phyloP scores from a whole-genome alignment of 441 rosid species.

The Populus tomentosa region DNA sequence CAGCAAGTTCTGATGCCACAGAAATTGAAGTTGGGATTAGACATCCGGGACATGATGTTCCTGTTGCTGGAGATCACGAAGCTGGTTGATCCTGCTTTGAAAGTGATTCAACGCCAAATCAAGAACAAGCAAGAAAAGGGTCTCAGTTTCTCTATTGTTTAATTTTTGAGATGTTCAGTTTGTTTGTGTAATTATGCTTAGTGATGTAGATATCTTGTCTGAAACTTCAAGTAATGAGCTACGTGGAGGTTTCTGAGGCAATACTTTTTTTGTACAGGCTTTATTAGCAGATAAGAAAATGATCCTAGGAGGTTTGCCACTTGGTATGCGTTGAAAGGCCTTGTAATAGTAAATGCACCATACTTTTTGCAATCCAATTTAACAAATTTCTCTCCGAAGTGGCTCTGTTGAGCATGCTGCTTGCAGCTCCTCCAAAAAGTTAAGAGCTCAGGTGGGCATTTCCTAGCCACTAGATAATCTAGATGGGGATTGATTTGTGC shows the following conservation, averaged over 20 bases:
- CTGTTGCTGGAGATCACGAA: constrained; percentile 31
- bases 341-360: background rate
- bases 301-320: background rate
- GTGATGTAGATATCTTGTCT: too few species aligned
- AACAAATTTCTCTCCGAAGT: background rate
- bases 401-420: background rate
- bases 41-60: constrained; percentile 25
- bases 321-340: background rate
- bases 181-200: background rate
- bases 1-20: constrained; percentile 23
- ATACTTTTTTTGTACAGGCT: background rate
- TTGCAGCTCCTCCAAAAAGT: too few species aligned
- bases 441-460: too few species aligned
- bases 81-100: constrained; percentile 6
- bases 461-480: too few species aligned
- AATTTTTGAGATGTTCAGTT: background rate
- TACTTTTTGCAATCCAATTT: background rate
- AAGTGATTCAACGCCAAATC: background rate
- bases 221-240: background rate
- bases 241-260: background rate
- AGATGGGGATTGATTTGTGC: too few species aligned
- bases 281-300: background rate
- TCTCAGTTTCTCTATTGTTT: background rate
- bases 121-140: background rate
- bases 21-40: constrained; percentile 17